Evolutionary conservation across 1,284 basidiomycete species (phyloP).

Genomic region (Hemileia vastatrix): DNA sequence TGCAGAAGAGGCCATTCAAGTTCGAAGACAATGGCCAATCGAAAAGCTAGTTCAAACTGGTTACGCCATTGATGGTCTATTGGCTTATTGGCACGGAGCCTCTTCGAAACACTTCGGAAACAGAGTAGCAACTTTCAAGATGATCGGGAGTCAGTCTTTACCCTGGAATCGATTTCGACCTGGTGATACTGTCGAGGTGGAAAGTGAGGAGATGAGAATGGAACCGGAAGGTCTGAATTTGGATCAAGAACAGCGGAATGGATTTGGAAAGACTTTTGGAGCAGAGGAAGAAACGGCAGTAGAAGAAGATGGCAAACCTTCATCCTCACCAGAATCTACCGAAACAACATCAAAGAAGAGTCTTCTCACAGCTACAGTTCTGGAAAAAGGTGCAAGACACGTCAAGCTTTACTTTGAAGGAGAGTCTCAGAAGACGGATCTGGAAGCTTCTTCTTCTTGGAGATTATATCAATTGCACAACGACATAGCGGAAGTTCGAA

Average conservation of each 20-base stretch:
- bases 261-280: not conserved
- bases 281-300: not conserved
- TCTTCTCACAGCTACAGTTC: conserved; percentile 33
- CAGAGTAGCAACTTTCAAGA: conserved; percentile 35
- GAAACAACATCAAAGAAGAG: conserved; percentile 11
- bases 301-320: not conserved
- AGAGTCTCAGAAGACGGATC: conserved; percentile 29
- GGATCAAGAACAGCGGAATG: not conserved
- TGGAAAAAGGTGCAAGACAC: conserved; percentile 28
- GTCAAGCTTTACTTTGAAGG: conserved; percentile 35
- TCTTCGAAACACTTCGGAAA: conserved; percentile 33
- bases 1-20: conserved; percentile 28
- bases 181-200: conserved; percentile 9
- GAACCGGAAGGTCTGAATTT: not conserved
- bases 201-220: not conserved
- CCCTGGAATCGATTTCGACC: conserved; percentile 7
- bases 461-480: conserved; percentile 62
- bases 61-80: conserved; percentile 32
- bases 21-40: conserved; percentile 26
- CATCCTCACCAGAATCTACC: too few relatives aligned
- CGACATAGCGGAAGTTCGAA: conserved; percentile 59
- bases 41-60: conserved; percentile 12
- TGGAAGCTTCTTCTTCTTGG: too few relatives aligned
- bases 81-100: conserved; percentile 37
- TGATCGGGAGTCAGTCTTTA: conserved; percentile 24